Evolutionary conservation across 2,329 filamentous ascomycete species (phyloP), one percentile per base, ranked within the genome.

Genomic region (Fusarium pseudograminearum): DNA sequence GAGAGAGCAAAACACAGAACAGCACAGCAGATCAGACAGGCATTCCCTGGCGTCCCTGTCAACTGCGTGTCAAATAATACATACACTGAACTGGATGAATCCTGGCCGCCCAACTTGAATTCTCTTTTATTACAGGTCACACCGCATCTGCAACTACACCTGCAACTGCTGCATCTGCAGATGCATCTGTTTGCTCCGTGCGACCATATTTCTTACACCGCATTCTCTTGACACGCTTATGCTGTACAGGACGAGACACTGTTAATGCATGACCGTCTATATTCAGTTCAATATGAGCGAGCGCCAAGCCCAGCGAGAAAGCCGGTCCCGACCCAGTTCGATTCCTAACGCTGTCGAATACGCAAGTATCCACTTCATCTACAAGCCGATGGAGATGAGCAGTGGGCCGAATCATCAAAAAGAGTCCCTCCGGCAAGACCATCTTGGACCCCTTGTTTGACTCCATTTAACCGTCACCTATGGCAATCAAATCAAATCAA

Each of bases 351-450:
- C 36, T 59, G 34, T 48, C 48, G 41, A 24, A 20, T 65, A 40
- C 31, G 38, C 47, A 36, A 56, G 59, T 63, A 61, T 48, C 60
- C 63, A 62, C 57, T 52, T 66, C 66, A 62, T 68, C 62, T 71
- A 44, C 53, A 57, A 63, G 58, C 53, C 24, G 34, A 65, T 70
- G 67, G 67, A 73, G 71, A 74, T 70, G 67, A 70, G 54, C 57
- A 66, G 72, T 74, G 72, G 72, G 69, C 62, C 72, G 16, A 57
- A 73, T 73, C 63, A 74, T 72, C 57, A 73, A 61, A 46, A 46
- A 53, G 41, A 55, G 33, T 66, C 53, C 65, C 70, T 48, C 62
- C 59, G 46, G 40, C 56, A 51, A 62, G 61, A 50, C 57, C 64
- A 63, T 65, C 61, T 71, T 60, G 31, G 41, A 48, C 50, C 59